Conservation (phyloP, 2,329 filamentous ascomycete species). For the Chalaropsis ovoidea region DNA sequence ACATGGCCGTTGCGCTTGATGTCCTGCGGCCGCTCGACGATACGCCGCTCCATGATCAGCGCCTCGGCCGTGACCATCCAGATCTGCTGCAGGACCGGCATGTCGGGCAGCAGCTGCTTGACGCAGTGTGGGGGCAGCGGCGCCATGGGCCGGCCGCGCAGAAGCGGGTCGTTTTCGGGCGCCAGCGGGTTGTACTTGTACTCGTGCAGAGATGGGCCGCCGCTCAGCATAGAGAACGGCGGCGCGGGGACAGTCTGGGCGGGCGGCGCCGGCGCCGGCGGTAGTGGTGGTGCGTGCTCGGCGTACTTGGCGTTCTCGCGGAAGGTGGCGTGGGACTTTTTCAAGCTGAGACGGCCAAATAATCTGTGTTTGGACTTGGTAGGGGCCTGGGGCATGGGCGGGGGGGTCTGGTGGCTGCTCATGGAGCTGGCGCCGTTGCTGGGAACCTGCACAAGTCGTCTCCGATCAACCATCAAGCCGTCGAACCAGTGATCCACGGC, state of each 20-base stretch:
- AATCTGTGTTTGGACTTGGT: conserved; percentile 45
- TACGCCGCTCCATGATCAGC: conserved; percentile 48
- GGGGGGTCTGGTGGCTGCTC: conserved; percentile 30
- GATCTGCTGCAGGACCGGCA: conserved; percentile 49
- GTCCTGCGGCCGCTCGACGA: conserved; percentile 48
- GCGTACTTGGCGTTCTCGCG: neutral
- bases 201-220: conserved; percentile 8
- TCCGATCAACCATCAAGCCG: conserved; percentile 35
- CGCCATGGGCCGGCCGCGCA: conserved; percentile 52
- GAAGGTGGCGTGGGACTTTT: conserved; percentile 40
- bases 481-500: conserved; percentile 53
- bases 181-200: conserved; percentile 19
- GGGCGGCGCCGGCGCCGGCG: neutral
- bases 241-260: neutral
- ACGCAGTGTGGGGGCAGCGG: conserved; percentile 43
- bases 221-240: neutral
- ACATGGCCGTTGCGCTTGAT: conserved; percentile 55
- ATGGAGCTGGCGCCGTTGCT: conserved; percentile 4
- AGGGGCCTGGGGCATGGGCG: conserved; percentile 32
- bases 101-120: conserved; percentile 42
- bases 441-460: conserved; percentile 30
- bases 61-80: conserved; percentile 56
- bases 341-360: conserved; percentile 44
- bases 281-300: neutral
- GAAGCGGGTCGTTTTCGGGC: conserved; percentile 15